phyloP scores from a whole-genome alignment of 192 early-diverging fungal species.

The Mortierella alpina region DNA sequence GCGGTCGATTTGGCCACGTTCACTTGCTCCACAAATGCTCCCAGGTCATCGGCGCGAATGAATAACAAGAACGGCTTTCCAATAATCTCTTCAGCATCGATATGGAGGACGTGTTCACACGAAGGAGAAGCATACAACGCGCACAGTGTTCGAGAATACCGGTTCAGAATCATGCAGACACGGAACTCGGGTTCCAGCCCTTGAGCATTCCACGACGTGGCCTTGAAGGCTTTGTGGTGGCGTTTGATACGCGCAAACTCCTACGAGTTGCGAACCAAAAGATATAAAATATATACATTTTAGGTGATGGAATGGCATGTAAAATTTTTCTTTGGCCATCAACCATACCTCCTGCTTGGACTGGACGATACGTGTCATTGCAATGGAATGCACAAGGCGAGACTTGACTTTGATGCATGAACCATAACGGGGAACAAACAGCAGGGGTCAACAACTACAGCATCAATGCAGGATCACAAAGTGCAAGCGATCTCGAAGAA shows the following conservation, averaged over 20 bases:
- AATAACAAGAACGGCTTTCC: constrained; percentile 37
- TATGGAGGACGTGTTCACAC: background rate
- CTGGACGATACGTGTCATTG: background rate
- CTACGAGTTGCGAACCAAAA: background rate
- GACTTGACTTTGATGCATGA: background rate
- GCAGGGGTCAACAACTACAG: too few relatives aligned
- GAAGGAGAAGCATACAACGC: constrained; percentile 40
- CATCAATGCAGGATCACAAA: background rate
- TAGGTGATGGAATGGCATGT: background rate
- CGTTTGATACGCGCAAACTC: constrained; percentile 24
- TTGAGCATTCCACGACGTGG: constrained; percentile 20
- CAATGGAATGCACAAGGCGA: background rate
- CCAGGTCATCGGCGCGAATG: constrained; percentile 39
- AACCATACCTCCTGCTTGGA: background rate
- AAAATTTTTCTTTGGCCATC: background rate
- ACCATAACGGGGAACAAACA: too few relatives aligned
- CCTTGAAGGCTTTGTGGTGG: constrained; percentile 17
- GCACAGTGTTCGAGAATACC: constrained; percentile 17
- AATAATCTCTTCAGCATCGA: constrained; percentile 11
- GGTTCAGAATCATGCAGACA: constrained; percentile 45
- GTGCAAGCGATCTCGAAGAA: background rate
- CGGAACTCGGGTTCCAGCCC: constrained; percentile 28
- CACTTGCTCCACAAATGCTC: constrained; percentile 27
- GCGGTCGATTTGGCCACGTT: constrained; percentile 32
- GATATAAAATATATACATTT: background rate